Evolutionary conservation across 768 basidiomycete genomes (phyloP).

Genomic region (Agrocybe praecox): DNA sequence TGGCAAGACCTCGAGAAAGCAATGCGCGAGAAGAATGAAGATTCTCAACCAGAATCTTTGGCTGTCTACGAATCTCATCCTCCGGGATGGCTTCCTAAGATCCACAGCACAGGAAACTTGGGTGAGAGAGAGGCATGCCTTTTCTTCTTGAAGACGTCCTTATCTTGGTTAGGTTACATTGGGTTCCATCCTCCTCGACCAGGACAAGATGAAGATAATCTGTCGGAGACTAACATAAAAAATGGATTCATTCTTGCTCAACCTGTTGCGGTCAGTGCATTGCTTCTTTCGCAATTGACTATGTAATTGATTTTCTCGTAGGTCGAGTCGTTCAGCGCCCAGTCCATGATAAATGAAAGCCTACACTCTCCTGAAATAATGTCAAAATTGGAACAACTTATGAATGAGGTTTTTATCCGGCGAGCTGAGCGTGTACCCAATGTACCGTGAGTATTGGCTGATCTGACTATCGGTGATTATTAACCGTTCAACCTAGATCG

Average conservation of each 20-base stretch:
- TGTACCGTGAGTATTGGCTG: slow-evolving; percentile 58
- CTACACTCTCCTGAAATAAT: slow-evolving; percentile 56
- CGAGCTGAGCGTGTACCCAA: slow-evolving; percentile 56
- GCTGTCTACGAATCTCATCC: slow-evolving; percentile 69
- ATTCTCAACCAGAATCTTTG: slow-evolving; percentile 26
- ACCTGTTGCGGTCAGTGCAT: slow-evolving; percentile 56
- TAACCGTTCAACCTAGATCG: slow-evolving; percentile 35
- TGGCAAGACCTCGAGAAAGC: background rate
- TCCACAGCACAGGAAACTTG: slow-evolving; percentile 69
- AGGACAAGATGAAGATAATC: slow-evolving; percentile 72
- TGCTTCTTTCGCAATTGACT: background rate
- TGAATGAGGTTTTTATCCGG: slow-evolving; percentile 74
- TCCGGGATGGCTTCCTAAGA: slow-evolving; percentile 71
- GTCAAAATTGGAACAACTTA: slow-evolving; percentile 67
- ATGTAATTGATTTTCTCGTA: slow-evolving; percentile 21
- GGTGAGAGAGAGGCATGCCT: slow-evolving; percentile 40
- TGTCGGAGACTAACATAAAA: slow-evolving; percentile 67
- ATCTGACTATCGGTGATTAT: background rate
- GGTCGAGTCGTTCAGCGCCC: slow-evolving; percentile 68
- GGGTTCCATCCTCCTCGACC: slow-evolving; percentile 79
- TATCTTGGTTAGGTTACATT: slow-evolving; percentile 56
- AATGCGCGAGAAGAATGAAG: slow-evolving; percentile 41
- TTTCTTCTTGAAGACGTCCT: background rate
- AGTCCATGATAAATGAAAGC: slow-evolving; percentile 51
- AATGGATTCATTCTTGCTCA: slow-evolving; percentile 59